Evolutionary conservation across 106 monocot species (phyloP), one percentile per base, ranked within the genome.

Genomic region (Xerophyta viscosa): DNA sequence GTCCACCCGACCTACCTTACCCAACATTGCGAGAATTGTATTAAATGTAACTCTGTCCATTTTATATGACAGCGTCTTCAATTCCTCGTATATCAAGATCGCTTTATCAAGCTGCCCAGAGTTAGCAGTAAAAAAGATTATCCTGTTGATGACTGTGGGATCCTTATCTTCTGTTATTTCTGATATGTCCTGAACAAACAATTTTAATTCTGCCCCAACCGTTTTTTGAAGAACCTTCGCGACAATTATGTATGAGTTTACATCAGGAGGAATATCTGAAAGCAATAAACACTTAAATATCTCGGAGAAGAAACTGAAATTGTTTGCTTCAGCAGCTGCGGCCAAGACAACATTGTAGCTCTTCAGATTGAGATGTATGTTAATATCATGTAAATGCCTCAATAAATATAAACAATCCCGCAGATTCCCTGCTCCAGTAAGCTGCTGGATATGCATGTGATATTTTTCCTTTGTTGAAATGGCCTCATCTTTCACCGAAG

Each of bases 11-110:
- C 88, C 79, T 6, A 58, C 66, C 54, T 58, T 83, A 31, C 83
- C 88, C n/a, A 88, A 61, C 20, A 76, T 70, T n/a, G 51, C 79
- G 20, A 88, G 48, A 56, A 72, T 44, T 9, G 88, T 83, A 48
- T 88, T 88, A 51, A 83, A 88, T 65, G 83, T 83, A 21, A 83
- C 79, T 2, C 37, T 57, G 31, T 88, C 79, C 31, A 82, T 48
- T 33, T 66, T 78, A 28, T 47, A 30, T 15, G 41, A 37, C 22
- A 26, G 43, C 29, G 60, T 79, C 61, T 88, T 83, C 79, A 88
- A 37, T 41, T 63, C 69, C 50, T 74, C 69, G 53, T 71, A 88
- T 59, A 79, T 56, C 50, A 66, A 45, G 58, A 79, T 27, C 48
- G 65, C 56, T 59, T 65, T 82, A 24, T 71, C 55, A 39, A 66